phyloP scores from a whole-genome alignment of 164 flowering plant species.

The Warburgia ugandensis region DNA sequence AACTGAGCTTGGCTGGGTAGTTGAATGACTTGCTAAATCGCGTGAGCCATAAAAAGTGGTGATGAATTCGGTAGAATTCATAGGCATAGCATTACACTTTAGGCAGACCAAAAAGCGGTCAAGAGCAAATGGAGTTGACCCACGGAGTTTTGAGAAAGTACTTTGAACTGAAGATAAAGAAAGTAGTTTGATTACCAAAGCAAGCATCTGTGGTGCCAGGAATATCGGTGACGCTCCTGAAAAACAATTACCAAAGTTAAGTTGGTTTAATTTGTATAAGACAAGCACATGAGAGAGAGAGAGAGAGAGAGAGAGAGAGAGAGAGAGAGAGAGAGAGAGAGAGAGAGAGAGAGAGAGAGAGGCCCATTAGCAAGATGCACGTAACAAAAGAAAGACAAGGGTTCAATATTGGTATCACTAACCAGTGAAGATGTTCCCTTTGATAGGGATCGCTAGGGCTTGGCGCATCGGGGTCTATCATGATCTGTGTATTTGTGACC shows the following conservation, averaged over 20 bases:
- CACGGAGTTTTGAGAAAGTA: too few species aligned
- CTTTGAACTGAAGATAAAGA: too few species aligned
- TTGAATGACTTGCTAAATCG: too few species aligned
- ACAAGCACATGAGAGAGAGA: neutral
- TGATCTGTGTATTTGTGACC: slow-evolving; percentile 49
- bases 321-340: neutral
- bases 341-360: neutral
- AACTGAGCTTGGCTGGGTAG: too few species aligned
- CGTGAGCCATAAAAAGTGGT: too few species aligned
- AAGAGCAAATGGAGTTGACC: too few species aligned
- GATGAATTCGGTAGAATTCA: too few species aligned
- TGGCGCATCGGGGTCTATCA: slow-evolving; percentile 94
- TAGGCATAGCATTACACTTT: too few species aligned
- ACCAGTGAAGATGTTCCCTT: slow-evolving; percentile 88
- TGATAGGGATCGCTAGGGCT: slow-evolving; percentile 86
- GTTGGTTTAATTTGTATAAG: neutral
- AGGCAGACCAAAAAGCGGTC: too few species aligned
- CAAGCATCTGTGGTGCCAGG: slow-evolving; percentile 53
- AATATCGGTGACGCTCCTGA: slow-evolving; percentile 82
- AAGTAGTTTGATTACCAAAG: slow-evolving; percentile 35
- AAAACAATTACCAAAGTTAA: neutral
- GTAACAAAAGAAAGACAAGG: neutral
- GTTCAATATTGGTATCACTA: slow-evolving; percentile 2
- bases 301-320: neutral
- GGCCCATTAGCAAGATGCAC: neutral